phyloP scores from a whole-genome alignment of 257 asterid genomes.

The Paraleonurus japonicus region DNA sequence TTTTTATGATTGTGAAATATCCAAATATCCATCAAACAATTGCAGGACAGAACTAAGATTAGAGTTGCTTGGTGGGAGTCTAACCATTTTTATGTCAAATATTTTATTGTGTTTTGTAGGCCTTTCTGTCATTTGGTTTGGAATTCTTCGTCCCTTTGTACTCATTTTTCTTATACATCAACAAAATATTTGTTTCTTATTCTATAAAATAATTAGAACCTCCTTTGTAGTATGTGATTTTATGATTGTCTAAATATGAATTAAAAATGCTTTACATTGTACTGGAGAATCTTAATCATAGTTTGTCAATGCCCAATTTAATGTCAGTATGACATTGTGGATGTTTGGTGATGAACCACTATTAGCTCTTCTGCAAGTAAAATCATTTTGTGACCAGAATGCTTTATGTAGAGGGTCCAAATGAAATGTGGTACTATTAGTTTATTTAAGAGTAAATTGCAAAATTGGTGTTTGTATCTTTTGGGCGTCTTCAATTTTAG shows the following conservation, averaged over 20 bases:
- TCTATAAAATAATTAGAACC: too few relatives aligned
- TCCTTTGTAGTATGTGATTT: not conserved
- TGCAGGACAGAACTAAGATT: too few relatives aligned
- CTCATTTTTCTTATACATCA: not conserved
- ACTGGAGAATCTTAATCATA: not conserved
- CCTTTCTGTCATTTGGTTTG: not conserved
- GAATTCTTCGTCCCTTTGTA: not conserved
- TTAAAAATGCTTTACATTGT: not conserved
- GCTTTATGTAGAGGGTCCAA: too few relatives aligned
- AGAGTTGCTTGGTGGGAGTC: not conserved
- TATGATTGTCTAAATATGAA: not conserved
- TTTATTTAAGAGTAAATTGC: too few relatives aligned
- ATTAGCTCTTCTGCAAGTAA: too few relatives aligned
- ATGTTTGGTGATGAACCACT: too few relatives aligned
- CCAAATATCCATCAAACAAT: too few relatives aligned
- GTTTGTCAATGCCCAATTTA: not conserved
- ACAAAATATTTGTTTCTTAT: not conserved
- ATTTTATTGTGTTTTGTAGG: not conserved
- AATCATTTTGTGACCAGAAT: too few relatives aligned
- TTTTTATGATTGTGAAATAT: too few relatives aligned
- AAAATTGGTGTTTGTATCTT: too few relatives aligned
- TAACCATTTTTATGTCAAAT: not conserved
- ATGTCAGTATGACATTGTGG: too few relatives aligned
- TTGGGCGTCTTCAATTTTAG: too few relatives aligned
- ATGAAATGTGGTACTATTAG: not conserved